phyloP scores from a whole-genome alignment of 202 grass and related monocot genomes.

The Zizania palustris region DNA sequence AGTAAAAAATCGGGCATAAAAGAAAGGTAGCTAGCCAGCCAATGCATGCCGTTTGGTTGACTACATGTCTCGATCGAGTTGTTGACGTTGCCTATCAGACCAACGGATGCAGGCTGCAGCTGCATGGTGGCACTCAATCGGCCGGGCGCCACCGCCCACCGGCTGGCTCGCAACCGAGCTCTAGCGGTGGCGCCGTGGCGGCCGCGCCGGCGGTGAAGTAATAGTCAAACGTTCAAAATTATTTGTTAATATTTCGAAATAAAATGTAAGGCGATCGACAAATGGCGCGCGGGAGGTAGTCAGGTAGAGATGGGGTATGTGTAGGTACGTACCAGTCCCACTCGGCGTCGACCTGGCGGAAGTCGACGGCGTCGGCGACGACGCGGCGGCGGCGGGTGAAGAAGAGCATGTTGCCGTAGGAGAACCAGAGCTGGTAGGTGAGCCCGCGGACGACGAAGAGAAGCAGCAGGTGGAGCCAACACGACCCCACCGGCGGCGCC shows the following conservation, averaged over 20 bases:
- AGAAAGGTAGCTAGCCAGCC: no score
- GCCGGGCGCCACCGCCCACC: no score
- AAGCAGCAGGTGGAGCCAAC: conserved; percentile 63
- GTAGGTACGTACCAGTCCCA: conserved; percentile 79
- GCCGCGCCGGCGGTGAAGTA: no score
- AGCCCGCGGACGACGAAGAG: conserved; percentile 56
- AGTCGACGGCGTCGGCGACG: conserved; percentile 70
- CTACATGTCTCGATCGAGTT: background rate
- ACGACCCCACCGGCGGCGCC: conserved; percentile 26
- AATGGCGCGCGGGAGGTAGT: no score
- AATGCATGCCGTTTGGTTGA: background rate
- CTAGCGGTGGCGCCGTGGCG: no score
- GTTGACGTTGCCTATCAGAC: background rate
- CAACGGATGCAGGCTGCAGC: background rate
- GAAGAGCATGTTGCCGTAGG: conserved; percentile 90
- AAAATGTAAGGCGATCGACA: no score
- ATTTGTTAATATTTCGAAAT: no score
- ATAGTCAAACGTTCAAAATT: no score
- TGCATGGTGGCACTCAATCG: no score
- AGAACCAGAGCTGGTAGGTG: conserved; percentile 75
- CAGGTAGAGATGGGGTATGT: no score
- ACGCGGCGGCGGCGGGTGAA: conserved; percentile 80
- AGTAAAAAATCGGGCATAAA: no score
- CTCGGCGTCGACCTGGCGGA: conserved; percentile 80
- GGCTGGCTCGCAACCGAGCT: no score